Conservation (phyloP, 139 green algal species). For the Chlamydomonas sp. region DNA sequence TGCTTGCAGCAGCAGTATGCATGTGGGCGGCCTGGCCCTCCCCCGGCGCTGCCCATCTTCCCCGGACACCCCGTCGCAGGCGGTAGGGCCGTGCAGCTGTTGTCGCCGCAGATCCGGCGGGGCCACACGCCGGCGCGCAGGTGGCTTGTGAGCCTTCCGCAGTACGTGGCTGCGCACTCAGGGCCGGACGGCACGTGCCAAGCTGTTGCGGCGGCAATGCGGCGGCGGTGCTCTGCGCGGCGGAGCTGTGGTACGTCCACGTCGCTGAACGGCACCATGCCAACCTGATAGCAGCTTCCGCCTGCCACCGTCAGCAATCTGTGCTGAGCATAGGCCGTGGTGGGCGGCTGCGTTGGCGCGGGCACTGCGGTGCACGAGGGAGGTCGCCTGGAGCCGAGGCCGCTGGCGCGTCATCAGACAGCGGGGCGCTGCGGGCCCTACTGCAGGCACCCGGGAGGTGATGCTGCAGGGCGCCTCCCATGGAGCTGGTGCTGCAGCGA, state of each 20-base stretch:
- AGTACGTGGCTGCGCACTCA: not conserved
- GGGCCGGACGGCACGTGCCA: not conserved
- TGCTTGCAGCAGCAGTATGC: too few species aligned
- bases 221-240: constrained; percentile 9
- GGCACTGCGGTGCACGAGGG: not conserved
- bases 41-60: too few species aligned
- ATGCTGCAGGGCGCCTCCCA: not conserved
- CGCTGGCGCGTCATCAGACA: not conserved
- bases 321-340: not conserved
- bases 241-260: constrained; percentile 10
- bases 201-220: not conserved
- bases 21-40: not conserved
- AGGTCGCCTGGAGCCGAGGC: not conserved
- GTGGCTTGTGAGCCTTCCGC: constrained; percentile 9
- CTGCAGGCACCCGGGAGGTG: not conserved
- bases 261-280: constrained; percentile 9
- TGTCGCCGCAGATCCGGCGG: constrained; percentile 5
- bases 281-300: not conserved
- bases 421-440: constrained; percentile 4
- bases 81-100: too few species aligned
- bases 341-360: not conserved
- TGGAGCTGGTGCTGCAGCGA: not conserved
- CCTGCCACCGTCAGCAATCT: not conserved
- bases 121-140: not conserved
- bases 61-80: too few species aligned